Evolutionary conservation across 1,284 basidiomycete species (phyloP).

Genomic region (Volvariella volvacea): DNA sequence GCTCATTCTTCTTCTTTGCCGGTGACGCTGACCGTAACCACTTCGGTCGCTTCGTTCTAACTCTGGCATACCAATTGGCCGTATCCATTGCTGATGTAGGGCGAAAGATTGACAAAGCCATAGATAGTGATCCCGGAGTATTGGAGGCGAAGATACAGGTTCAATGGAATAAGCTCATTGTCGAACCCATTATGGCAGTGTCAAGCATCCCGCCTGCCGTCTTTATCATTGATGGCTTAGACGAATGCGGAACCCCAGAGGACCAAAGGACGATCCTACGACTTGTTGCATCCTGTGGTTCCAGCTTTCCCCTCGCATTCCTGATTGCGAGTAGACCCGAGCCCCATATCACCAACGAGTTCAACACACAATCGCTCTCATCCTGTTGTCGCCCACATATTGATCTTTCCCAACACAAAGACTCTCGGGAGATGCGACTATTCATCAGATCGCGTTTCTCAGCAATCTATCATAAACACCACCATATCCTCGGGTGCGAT

Average conservation of each 20-base stretch:
- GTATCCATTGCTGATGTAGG: background rate
- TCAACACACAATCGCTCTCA: background rate
- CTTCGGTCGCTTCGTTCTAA: background rate
- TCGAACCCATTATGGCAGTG: background rate
- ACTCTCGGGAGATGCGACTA: too few relatives aligned
- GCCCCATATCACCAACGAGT: background rate
- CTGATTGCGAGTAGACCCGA: background rate
- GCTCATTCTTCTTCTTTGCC: background rate
- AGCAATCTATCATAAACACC: too few relatives aligned
- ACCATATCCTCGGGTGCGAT: too few relatives aligned
- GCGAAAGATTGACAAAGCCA: background rate
- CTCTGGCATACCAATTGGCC: background rate
- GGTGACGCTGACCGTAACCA: background rate
- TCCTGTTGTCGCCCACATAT: background rate
- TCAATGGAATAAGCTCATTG: background rate
- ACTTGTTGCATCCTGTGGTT: background rate
- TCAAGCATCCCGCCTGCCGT: background rate
- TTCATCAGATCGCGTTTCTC: too few relatives aligned
- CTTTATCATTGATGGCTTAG: slow-evolving; percentile 1
- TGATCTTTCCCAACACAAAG: too few relatives aligned
- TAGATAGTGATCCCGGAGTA: background rate
- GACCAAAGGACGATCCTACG: background rate
- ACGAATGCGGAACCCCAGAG: background rate
- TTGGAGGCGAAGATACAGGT: background rate
- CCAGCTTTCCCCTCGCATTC: background rate